Percentiles rank a stretch among this genome's conserved stretches.
Conservation (phyloP, 257 asterid genomes). For the Fraxinus americana region DNA sequence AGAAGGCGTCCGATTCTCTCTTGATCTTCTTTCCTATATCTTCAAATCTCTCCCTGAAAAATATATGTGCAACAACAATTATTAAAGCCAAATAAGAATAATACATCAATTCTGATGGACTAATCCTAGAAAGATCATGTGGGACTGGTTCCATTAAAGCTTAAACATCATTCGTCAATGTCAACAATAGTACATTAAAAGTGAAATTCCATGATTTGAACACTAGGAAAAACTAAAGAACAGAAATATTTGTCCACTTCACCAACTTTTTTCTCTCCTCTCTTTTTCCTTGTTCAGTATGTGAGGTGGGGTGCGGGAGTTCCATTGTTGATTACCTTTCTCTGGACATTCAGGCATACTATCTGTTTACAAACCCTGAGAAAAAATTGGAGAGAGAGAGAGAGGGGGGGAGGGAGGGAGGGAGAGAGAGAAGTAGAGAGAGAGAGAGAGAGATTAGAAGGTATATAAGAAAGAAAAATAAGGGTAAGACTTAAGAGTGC, state of each 20-base stretch:
- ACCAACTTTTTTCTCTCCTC: neutral
- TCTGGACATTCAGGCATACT: constrained; percentile 93
- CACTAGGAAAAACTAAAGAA: neutral
- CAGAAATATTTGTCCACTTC: neutral
- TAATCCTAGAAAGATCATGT: neutral
- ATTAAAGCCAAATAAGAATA: neutral
- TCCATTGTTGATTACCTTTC: constrained; percentile 49
- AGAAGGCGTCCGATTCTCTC: constrained; percentile 61
- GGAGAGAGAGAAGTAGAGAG: constrained; percentile 3
- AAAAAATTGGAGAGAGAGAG: constrained; percentile 29
- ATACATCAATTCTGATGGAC: neutral
- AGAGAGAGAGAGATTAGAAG: constrained; percentile 12
- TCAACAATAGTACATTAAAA: neutral
- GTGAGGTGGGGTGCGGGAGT: neutral
- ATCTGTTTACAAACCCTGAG: constrained; percentile 38
- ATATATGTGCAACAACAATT: neutral
- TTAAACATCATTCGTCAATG: neutral
- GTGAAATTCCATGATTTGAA: neutral
- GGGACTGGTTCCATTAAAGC: neutral
- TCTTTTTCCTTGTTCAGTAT: neutral
- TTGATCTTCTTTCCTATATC: constrained; percentile 81
- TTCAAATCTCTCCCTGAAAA: constrained; percentile 67
- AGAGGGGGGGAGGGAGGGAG: neutral
- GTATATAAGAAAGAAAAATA: constrained; percentile 32
- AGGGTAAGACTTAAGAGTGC: constrained; percentile 42